These are phyloP conservation scores for Nicotiana knightiana DNA, from an alignment of 257 asterid genomes.

Conservation along the genomic window DNA sequence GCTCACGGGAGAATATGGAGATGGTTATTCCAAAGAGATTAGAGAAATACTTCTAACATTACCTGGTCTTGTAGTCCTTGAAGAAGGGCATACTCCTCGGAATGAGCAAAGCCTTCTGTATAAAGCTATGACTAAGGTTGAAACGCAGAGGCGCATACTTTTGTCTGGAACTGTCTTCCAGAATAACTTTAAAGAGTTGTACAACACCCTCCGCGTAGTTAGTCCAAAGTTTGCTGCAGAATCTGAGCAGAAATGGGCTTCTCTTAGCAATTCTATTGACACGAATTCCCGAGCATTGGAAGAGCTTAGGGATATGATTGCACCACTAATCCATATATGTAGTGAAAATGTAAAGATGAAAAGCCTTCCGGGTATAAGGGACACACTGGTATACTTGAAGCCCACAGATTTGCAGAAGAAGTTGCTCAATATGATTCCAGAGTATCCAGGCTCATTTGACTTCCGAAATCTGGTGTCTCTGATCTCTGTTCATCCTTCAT, in stretches of 20 bases:
- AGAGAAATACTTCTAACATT: constrained; percentile 44
- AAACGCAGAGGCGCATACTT: constrained; percentile 54
- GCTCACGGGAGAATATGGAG: constrained; percentile 30
- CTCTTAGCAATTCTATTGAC: constrained; percentile 31
- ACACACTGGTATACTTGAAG: constrained; percentile 33
- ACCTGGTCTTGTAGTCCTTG: constrained; percentile 60
- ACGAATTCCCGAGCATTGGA: constrained; percentile 22
- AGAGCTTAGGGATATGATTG: constrained; percentile 40
- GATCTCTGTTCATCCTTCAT: constrained; percentile 68
- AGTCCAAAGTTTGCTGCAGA: constrained; percentile 37
- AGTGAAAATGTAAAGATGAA: constrained; percentile 49
- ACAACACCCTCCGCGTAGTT: constrained; percentile 61
- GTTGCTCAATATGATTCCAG: constrained; percentile 17
- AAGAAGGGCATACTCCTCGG: constrained; percentile 86
- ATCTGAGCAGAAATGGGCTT: constrained; percentile 28
- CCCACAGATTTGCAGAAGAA: constrained; percentile 50
- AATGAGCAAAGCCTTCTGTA: constrained; percentile 44
- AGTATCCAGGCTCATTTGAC: constrained; percentile 16
- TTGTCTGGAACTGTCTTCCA: constrained; percentile 87
- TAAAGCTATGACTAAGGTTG: constrained; percentile 45
- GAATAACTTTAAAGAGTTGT: constrained; percentile 58
- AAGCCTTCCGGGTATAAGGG: constrained; percentile 57
- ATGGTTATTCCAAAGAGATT: constrained; percentile 12
- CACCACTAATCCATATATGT: constrained; percentile 61
- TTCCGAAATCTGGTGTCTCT: constrained; percentile 37